phyloP scores from a whole-genome alignment of 225 moss, liverwort and hornwort genomes.

The Ulota crispa region DNA sequence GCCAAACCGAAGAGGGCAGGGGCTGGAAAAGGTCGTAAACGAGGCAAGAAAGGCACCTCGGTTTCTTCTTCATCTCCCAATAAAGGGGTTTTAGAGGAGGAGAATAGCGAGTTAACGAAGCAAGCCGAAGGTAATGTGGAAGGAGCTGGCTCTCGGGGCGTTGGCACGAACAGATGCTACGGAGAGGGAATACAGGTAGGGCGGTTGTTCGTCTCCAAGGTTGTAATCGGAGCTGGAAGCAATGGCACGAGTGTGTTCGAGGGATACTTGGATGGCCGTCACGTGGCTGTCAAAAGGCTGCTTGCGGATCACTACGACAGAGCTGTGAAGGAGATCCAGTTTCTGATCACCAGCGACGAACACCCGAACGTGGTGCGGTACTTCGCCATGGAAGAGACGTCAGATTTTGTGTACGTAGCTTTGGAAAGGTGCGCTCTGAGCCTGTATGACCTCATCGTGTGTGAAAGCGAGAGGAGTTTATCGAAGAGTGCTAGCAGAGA shows the following conservation, averaged over 20 bases:
- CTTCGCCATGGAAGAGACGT: conserved; percentile 82
- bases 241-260: conserved; percentile 94
- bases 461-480: conserved; percentile 55
- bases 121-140: conserved; percentile 30
- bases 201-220: conserved; percentile 75
- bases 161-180: conserved; percentile 40
- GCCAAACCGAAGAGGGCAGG: conserved; percentile 39
- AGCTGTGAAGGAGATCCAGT: conserved; percentile 90
- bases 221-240: conserved; percentile 85
- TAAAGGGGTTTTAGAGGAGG: conserved; percentile 35
- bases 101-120: conserved; percentile 21
- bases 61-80: conserved; percentile 14
- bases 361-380: conserved; percentile 97
- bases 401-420: conserved; percentile 92
- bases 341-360: conserved; percentile 88
- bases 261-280: conserved; percentile 82
- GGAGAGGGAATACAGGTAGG: conserved; percentile 79
- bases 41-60: conserved; percentile 35
- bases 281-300: conserved; percentile 91
- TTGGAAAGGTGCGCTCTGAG: conserved; percentile 89
- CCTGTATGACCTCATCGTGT: conserved; percentile 80
- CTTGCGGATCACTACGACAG: conserved; percentile 84
- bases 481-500: conserved; percentile 35
- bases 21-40: conserved; percentile 38
- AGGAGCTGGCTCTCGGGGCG: conserved; percentile 23